Conservation (phyloP, 2,329 filamentous ascomycete species). For the Fusarium siculi region DNA sequence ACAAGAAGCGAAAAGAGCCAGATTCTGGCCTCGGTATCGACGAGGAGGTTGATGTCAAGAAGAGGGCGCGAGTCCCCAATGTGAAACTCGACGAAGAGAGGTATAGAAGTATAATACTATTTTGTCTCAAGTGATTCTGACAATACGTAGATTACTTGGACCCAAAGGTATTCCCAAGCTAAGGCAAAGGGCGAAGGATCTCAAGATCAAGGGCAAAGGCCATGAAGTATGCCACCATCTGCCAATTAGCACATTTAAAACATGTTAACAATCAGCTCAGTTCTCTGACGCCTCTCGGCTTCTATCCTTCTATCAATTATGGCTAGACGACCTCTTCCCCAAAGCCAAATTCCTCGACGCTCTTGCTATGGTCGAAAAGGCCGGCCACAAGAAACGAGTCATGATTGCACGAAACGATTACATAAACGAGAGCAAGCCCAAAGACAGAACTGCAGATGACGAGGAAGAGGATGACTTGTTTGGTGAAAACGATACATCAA, state of each 20-base stretch:
- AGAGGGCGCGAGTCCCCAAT: conserved; percentile 74
- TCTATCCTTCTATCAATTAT: conserved; percentile 91
- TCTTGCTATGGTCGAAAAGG: conserved; percentile 89
- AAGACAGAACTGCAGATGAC: conserved; percentile 48
- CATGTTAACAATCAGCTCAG: conserved; percentile 52
- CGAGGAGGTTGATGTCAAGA: conserved; percentile 84
- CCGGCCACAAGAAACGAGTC: conserved; percentile 85
- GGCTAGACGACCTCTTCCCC: conserved; percentile 96
- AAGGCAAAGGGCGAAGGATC: conserved; percentile 73
- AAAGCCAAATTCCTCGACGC: conserved; percentile 94
- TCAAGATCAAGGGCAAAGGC: conserved; percentile 91
- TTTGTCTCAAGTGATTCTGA: not conserved
- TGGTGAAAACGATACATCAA: conserved; percentile 42
- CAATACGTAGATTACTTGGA: conserved; percentile 74
- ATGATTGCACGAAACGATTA: conserved; percentile 80
- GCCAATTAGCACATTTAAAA: not conserved
- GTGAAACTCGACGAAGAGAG: conserved; percentile 88
- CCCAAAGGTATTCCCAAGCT: conserved; percentile 85
- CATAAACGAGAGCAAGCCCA: conserved; percentile 81
- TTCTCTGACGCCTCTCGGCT: conserved; percentile 86
- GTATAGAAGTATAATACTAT: conserved; percentile 51
- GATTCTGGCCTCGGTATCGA: conserved; percentile 79
- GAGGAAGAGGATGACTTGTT: conserved; percentile 30
- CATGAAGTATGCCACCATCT: conserved; percentile 75
- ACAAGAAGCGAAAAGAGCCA: conserved; percentile 61